These are phyloP conservation scores for Volvariella surrecta DNA, from an alignment of 1,284 basidiomycete species.

Conservation along the genomic window DNA sequence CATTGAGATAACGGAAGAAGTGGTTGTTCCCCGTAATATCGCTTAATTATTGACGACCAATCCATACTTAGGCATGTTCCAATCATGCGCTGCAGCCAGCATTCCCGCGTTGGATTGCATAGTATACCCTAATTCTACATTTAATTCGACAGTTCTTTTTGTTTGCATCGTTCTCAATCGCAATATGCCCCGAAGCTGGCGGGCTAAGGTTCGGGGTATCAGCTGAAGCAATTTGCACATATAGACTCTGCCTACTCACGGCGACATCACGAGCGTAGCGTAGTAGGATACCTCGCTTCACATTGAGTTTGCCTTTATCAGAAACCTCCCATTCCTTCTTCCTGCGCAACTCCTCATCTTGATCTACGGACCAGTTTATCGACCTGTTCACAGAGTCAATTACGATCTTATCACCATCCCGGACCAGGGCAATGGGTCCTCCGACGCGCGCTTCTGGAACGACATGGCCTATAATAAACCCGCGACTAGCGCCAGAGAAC, in stretches of 20 bases:
- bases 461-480: slow-evolving; percentile 70
- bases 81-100: no score
- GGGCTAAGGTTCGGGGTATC: slow-evolving; percentile 35
- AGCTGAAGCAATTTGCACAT: slow-evolving; percentile 4
- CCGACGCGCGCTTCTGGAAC: slow-evolving; percentile 90
- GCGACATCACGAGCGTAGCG: slow-evolving; percentile 77
- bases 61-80: no score
- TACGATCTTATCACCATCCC: slow-evolving; percentile 84
- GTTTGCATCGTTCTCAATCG: slow-evolving; percentile 33
- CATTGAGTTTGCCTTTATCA: slow-evolving; percentile 57
- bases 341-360: slow-evolving; percentile 70
- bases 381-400: slow-evolving; percentile 76
- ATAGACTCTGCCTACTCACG: slow-evolving; percentile 35
- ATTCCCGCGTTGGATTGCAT: neutral
- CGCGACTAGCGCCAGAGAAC: slow-evolving; percentile 73
- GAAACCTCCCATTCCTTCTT: slow-evolving; percentile 65
- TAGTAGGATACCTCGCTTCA: slow-evolving; percentile 62
- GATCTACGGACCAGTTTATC: slow-evolving; percentile 77
- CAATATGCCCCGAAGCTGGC: slow-evolving; percentile 74
- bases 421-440: slow-evolving; percentile 90
- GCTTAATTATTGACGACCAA: no score
- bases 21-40: no score
- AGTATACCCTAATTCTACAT: neutral
- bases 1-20: no score
- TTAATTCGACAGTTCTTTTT: neutral